Evolutionary conservation across 257 asterid genomes (phyloP), one percentile per base, ranked within the genome.

Genomic region (Sherardia arvensis): DNA sequence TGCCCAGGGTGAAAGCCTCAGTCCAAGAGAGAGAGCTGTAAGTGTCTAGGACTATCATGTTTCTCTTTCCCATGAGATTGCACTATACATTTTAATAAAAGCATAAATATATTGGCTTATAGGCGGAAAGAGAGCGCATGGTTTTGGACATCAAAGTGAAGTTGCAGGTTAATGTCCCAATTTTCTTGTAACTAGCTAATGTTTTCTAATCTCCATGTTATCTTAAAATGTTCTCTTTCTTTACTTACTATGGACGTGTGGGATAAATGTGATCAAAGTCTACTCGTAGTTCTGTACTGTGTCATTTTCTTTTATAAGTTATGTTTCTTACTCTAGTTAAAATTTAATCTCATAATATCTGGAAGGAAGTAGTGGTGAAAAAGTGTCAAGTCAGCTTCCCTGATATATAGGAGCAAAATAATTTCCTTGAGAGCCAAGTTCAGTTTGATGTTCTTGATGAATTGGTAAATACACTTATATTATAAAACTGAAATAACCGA

Each of bases 41-140:
- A 77, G 97, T 83, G 66, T 72, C 66, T 47, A 78, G 61, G 62
- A 61, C 62, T 47, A 38, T 64, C 56, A 69, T 68, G 69, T 64
- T 9, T 68, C 58, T 21, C 69, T 65, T 69, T 26, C 27, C 21
- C 27, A 15, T 9, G 33, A 23, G 66, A 53, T n/a, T 18, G 25
- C 25, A 61, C 49, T 56, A 27, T 63, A 27, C 33, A 15, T 68
- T 68, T 43, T 59, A 53, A 66, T 61, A 63, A 56, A 27, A 22
- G 48, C 65, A 53, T 43, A 55, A 45, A 67, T 55, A 47, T 25
- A 23, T 43, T 64, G 17, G 69, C 53, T 59, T 69, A 53, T 83
- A 90, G 97, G 98, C 95, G 64, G 98, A 91, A 82, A 81, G 96
- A 49, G 98, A 91, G 68, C 95, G 96, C 75, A 91, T 88, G 98